Evolutionary conservation across 768 basidiomycete genomes (phyloP).

Genomic region (Rhizopogon vinicolor): DNA sequence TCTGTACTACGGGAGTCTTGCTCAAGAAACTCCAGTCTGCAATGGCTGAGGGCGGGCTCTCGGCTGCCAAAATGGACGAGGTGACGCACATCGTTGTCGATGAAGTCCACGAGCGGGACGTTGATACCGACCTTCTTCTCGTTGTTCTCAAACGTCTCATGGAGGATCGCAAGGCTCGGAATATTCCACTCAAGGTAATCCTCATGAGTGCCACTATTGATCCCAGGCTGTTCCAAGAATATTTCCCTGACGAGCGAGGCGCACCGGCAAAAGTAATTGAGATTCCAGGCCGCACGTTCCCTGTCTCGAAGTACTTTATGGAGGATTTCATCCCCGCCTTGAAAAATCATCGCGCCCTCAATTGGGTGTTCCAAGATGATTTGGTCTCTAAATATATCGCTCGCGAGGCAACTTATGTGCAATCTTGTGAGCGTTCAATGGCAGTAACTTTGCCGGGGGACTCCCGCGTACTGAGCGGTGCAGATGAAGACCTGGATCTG

Average conservation of each 20-base stretch:
- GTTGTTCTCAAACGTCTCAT: constrained; percentile 85
- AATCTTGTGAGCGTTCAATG: not conserved
- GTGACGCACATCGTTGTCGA: constrained; percentile 92
- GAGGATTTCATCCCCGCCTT: constrained; percentile 69
- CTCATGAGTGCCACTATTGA: constrained; percentile 98
- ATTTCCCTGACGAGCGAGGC: constrained; percentile 67
- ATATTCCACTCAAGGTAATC: constrained; percentile 76
- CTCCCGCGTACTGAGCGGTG: constrained; percentile 12
- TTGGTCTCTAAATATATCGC: constrained; percentile 66
- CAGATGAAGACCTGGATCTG: constrained; percentile 62
- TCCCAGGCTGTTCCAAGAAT: constrained; percentile 81
- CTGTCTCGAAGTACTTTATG: constrained; percentile 77
- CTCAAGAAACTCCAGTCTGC: constrained; percentile 80
- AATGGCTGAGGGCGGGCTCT: constrained; percentile 39
- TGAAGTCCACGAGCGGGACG: constrained; percentile 94
- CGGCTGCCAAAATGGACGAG: constrained; percentile 51
- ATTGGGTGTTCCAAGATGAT: constrained; percentile 71
- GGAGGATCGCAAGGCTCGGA: constrained; percentile 63
- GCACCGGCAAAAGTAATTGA: constrained; percentile 67
- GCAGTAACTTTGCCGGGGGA: constrained; percentile 24
- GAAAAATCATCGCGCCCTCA: constrained; percentile 28
- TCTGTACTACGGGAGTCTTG: constrained; percentile 91
- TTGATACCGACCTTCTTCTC: constrained; percentile 87
- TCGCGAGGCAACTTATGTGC: constrained; percentile 42
- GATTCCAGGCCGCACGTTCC: constrained; percentile 89